A percentile compares a stretch with the other conserved stretches of the same genome.
These are phyloP conservation scores for Phytophthora quininea DNA, from an alignment of 352 stramenopile genomes.

Conservation along the genomic window DNA sequence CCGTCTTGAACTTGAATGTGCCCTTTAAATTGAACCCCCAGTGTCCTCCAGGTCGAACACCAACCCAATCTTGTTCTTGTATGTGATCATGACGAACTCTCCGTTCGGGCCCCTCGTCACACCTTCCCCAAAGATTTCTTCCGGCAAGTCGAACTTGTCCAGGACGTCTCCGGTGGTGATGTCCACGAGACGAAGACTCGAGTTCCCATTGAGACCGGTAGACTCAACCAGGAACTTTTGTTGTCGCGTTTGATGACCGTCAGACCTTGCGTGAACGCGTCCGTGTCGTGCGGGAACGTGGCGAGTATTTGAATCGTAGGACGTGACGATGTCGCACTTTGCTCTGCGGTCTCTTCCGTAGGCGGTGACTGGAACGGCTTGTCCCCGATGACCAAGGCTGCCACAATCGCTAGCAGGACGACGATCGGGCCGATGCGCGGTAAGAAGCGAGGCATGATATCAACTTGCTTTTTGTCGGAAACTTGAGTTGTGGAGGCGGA, in stretches of 20 bases:
- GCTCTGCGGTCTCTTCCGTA: conserved; percentile 7
- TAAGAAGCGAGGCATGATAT: conserved; percentile 38
- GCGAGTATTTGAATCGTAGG: conserved; percentile 65
- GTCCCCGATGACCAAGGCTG: conserved; percentile 15
- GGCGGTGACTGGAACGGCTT: conserved; percentile 11
- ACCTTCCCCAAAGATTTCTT: conserved; percentile 91
- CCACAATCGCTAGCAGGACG: conserved; percentile 32
- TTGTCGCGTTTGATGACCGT: conserved; percentile 55
- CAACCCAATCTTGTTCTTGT: conserved; percentile 88
- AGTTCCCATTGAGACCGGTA: conserved; percentile 88
- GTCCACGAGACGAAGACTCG: conserved; percentile 86
- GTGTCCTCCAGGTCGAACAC: conserved; percentile 74
- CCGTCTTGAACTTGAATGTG: conserved; percentile 80
- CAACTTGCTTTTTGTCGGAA: conserved; percentile 10
- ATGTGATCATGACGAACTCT: conserved; percentile 92
- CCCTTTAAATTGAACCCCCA: conserved; percentile 40
- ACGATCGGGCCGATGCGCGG: conserved; percentile 35
- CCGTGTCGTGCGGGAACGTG: conserved; percentile 78
- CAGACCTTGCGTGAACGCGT: conserved; percentile 89
- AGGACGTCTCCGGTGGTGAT: conserved; percentile 85
- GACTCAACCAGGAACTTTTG: conserved; percentile 92
- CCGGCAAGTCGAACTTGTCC: conserved; percentile 57
- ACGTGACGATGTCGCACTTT: conserved; percentile 6
- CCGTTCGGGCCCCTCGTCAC: conserved; percentile 76
- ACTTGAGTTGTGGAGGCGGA: conserved; percentile 20